A percentile compares a stretch with the other conserved stretches of the same genome.
Evolutionary conservation across 2,329 filamentous ascomycete species (phyloP).

Genomic region (Calcarisporium arbuscula): DNA sequence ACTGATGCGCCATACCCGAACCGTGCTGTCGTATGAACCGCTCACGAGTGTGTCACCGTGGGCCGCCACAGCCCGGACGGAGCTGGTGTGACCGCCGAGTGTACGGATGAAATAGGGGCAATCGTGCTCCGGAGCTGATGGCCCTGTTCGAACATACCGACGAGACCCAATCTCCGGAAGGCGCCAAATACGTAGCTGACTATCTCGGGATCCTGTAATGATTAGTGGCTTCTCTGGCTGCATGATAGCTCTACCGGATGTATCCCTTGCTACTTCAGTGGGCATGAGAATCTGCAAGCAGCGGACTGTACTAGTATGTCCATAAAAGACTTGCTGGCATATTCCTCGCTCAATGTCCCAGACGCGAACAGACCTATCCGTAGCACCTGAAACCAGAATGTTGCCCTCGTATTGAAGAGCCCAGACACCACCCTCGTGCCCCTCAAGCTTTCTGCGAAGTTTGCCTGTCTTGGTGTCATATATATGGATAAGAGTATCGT

Average conservation of each 20-base stretch:
- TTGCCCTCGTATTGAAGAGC: conserved; percentile 95
- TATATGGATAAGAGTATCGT: conserved; percentile 95
- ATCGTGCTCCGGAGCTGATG: conserved; percentile 66
- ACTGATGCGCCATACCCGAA: conserved; percentile 95
- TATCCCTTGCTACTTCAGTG: conserved; percentile 63
- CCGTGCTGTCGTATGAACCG: conserved; percentile 92
- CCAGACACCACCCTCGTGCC: conserved; percentile 97
- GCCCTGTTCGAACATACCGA: conserved; percentile 71
- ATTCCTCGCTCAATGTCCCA: conserved; percentile 95
- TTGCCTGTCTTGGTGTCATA: conserved; percentile 95
- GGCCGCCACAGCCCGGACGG: conserved; percentile 91
- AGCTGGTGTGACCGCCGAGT: conserved; percentile 81
- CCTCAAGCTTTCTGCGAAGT: conserved; percentile 74
- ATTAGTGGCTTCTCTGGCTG: conserved; percentile 93
- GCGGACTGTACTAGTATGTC: conserved; percentile 93
- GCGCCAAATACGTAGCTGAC: conserved; percentile 89
- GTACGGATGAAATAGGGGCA: conserved; percentile 94
- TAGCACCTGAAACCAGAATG: conserved; percentile 89
- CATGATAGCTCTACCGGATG: conserved; percentile 71
- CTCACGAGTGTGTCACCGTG: conserved; percentile 94
- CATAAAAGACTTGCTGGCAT: conserved; percentile 94
- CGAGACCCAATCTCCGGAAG: conserved; percentile 75
- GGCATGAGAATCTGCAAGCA: conserved; percentile 94
- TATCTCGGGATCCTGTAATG: conserved; percentile 94
- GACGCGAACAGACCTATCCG: conserved; percentile 94